phyloP scores from a whole-genome alignment of 2,329 filamentous ascomycete genomes.

The Colletotrichum gloeosporioides region DNA sequence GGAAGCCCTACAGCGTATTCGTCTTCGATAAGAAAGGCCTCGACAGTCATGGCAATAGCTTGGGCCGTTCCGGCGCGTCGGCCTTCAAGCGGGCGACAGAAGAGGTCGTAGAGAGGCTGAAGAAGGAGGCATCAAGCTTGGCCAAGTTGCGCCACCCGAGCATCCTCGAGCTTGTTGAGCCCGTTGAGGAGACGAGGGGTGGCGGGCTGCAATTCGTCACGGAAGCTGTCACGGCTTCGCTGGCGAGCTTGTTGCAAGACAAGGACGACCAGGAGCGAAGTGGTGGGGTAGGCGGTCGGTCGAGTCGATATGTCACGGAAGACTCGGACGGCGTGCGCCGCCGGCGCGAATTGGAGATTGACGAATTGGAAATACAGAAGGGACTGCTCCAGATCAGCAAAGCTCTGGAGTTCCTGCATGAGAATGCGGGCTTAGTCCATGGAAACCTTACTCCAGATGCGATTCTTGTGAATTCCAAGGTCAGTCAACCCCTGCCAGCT shows the following conservation, averaged over 20 bases:
- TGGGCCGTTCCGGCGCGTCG: constrained; percentile 67
- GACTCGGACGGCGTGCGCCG: constrained; percentile 75
- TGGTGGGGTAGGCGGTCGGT: constrained; percentile 70
- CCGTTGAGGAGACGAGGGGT: constrained; percentile 90
- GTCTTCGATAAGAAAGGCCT: constrained; percentile 91
- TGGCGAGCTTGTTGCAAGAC: constrained; percentile 80
- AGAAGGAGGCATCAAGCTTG: constrained; percentile 88
- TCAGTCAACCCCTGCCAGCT: constrained; percentile 37
- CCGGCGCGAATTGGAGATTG: constrained; percentile 86
- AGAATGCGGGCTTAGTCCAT: constrained; percentile 92
- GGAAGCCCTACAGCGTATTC: constrained; percentile 88
- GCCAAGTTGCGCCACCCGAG: constrained; percentile 90
- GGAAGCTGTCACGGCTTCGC: constrained; percentile 87
- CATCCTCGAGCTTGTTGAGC: constrained; percentile 90
- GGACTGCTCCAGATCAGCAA: constrained; percentile 92
- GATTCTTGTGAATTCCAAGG: constrained; percentile 92
- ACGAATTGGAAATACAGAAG: constrained; percentile 98
- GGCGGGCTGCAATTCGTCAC: constrained; percentile 96
- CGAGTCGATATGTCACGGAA: constrained; percentile 82
- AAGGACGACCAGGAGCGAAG: constrained; percentile 86
- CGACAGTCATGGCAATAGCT: constrained; percentile 69
- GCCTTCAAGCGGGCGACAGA: constrained; percentile 83
- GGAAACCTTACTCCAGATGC: constrained; percentile 94
- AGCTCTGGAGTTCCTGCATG: constrained; percentile 92
- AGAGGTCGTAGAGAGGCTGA: constrained; percentile 88